phyloP scores from a whole-genome alignment of 306 rosid species.

The Castanospermum australe region DNA sequence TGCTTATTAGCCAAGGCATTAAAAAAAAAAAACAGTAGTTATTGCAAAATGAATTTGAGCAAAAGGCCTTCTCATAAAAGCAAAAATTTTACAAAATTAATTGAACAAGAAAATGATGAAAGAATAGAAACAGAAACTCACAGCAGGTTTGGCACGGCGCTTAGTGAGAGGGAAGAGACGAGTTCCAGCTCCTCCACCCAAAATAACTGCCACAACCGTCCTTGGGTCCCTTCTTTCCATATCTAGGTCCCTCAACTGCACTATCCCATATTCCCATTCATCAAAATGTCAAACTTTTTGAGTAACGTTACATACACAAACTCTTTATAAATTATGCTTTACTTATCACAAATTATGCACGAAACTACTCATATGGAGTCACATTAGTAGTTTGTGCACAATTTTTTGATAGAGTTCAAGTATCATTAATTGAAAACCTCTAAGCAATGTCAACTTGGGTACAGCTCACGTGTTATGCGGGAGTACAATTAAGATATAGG shows the following conservation, averaged over 20 bases:
- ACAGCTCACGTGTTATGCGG: neutral
- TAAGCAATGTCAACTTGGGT: neutral
- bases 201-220: conserved; percentile 79
- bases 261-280: conserved; percentile 30
- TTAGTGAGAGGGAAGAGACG: conserved; percentile 95
- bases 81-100: neutral
- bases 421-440: neutral
- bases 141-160: conserved; percentile 95
- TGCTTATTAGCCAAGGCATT: neutral
- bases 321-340: neutral
- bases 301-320: neutral
- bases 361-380: neutral
- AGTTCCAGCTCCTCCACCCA: conserved; percentile 99
- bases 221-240: conserved; percentile 58
- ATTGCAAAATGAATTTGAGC: neutral
- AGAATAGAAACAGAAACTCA: conserved; percentile 31
- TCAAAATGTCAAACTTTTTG: conserved; percentile 10
- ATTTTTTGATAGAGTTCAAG: neutral
- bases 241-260: conserved; percentile 67
- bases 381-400: neutral
- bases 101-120: neutral
- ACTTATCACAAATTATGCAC: neutral
- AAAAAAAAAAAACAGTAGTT: neutral
- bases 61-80: neutral
- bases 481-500: neutral